Conservation (phyloP, 257 asterid species). For the Plectranthus barbatus region DNA sequence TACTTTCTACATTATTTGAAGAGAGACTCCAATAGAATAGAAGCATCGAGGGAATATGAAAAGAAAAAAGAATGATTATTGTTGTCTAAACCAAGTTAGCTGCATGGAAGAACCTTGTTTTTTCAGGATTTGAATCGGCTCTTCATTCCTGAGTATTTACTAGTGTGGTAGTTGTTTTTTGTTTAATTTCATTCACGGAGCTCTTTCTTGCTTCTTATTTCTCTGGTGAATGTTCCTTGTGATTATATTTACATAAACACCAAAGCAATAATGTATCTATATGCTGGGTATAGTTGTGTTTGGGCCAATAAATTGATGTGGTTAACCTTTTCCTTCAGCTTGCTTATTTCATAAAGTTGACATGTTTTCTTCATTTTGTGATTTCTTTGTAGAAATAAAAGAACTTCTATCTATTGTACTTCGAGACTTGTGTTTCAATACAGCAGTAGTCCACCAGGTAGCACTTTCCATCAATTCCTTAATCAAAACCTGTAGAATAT, state of each 20-base stretch:
- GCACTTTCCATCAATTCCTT: conserved; percentile 7
- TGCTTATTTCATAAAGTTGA: too few relatives aligned
- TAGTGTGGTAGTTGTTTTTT: background rate
- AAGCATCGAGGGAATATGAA: background rate
- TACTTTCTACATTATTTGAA: background rate
- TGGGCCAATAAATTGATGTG: background rate
- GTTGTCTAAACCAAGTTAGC: too few relatives aligned
- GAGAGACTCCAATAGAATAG: background rate
- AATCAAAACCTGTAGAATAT: conserved; percentile 1
- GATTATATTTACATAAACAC: background rate
- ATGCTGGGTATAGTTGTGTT: background rate
- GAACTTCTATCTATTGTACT: conserved; percentile 77
- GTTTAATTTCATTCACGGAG: background rate
- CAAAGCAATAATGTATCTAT: background rate
- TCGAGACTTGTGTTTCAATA: conserved; percentile 68
- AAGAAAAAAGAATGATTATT: background rate
- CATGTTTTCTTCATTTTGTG: conserved; percentile 14
- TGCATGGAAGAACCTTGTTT: too few relatives aligned
- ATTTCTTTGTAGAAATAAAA: conserved; percentile 63
- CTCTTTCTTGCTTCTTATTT: background rate
- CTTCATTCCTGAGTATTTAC: background rate
- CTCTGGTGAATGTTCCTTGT: background rate
- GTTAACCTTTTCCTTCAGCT: too few relatives aligned
- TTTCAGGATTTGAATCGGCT: background rate
- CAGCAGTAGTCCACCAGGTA: conserved; percentile 97